Base-by-base conservation (phyloP, 225 moss, liverwort and hornwort species). In the Bryum argenteum region DNA sequence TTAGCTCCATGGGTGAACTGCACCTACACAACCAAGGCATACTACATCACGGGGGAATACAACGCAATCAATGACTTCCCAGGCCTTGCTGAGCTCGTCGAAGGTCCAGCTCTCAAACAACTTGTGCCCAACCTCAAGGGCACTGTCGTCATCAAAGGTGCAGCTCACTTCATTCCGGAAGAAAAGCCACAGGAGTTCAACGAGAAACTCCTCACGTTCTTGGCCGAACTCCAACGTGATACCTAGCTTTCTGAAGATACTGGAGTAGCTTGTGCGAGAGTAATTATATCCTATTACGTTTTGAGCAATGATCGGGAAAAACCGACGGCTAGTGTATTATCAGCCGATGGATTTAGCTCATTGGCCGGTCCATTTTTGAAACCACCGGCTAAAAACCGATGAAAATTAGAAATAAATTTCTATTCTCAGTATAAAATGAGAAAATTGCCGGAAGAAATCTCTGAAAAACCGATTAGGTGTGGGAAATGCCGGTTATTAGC, bases 131-230 rank as follows among this genome's bases (percentile, higher is more conserved):
- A 75, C 60, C 61, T 68, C 0, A 61, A 53, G 58, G 40, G 16
- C 4, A 38, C 8, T 63, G 51, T 39, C 24, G 37, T 64, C 39
- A 60, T 70, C 17, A 61, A 76, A 33, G 73, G 65, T 17, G 77
- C 72, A 38, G 72, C 63, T 42, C 77, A 77, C 70, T 84, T 77
- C 16, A 50, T 84, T 10, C 72, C 75, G 40, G 72, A 80, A 59
- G 80, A 84, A 60, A 69, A 77, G 11, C 68, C 73, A 23, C 15
- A 77, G 56, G 39, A 16, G 14, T 75, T 80, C 51, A 77, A 77
- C 41, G 72, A 65, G 55, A 39, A 65, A 22, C 64, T 77, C 6
- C 71, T 80, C 50, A 26, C 72, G 8, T 80, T 80, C 67, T 77
- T 80, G 39, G 63, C 55, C 13, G 77, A 77, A 11, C 70, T 77